phyloP scores from a whole-genome alignment of 2,329 filamentous ascomycete genomes.

The Rugonectria rugulosa region DNA sequence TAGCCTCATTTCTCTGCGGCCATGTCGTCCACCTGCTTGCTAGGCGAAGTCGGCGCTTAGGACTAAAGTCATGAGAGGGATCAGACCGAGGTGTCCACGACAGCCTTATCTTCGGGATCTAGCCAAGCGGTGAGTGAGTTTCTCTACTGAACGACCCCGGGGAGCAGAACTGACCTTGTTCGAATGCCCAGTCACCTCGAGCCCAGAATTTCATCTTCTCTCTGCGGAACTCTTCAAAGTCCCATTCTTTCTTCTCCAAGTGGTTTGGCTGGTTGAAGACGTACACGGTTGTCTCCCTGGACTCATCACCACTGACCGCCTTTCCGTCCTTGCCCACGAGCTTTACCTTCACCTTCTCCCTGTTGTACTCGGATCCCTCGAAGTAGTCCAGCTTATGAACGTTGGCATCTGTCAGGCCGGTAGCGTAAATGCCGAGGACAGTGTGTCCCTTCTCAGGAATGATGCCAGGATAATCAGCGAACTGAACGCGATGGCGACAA shows the following conservation, averaged over 20 bases:
- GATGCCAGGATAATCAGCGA: conserved; percentile 84
- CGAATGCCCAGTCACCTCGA: conserved; percentile 56
- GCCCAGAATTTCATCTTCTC: conserved; percentile 72
- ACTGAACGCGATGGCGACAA: conserved; percentile 72
- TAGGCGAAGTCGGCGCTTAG: conserved; percentile 24
- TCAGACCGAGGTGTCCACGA: conserved; percentile 16
- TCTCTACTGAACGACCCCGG: background rate
- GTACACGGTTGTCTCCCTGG: conserved; percentile 68
- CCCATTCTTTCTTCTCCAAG: conserved; percentile 83
- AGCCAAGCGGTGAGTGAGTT: conserved; percentile 16
- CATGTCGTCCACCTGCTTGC: conserved; percentile 16
- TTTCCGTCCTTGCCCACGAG: conserved; percentile 53
- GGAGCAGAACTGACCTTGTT: conserved; percentile 41
- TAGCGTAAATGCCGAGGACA: conserved; percentile 79
- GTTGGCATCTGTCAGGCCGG: conserved; percentile 80
- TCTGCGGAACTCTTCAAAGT: conserved; percentile 81
- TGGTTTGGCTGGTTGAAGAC: conserved; percentile 60
- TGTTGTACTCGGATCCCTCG: conserved; percentile 78
- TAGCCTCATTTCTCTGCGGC: conserved; percentile 16
- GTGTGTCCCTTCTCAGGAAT: conserved; percentile 60
- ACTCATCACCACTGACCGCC: conserved; percentile 50
- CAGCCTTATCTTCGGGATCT: conserved; percentile 35
- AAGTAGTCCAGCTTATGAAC: conserved; percentile 80
- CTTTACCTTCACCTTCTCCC: conserved; percentile 63
- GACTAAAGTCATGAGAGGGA: conserved; percentile 14